Base-by-base conservation (phyloP, 345 rosid species). In the Aquilaria sinensis region DNA sequence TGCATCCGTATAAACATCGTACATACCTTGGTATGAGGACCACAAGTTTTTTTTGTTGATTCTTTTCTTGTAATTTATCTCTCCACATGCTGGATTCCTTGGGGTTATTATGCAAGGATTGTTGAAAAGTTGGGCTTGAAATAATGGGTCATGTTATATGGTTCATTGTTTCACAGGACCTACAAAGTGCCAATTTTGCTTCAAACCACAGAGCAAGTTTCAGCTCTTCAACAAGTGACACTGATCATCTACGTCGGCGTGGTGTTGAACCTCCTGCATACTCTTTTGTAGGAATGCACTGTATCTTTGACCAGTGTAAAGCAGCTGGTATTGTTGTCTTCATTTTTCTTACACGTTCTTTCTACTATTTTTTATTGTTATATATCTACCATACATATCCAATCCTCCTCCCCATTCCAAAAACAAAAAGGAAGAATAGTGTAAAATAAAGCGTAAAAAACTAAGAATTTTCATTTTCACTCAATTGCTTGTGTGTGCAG, bases 251-350 rank as follows among this genome's bases (percentile, higher is more conserved):
- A 56, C 86, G 77, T 46, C 43, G 43, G 8, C 78, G 63, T 66
- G 80, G 58, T 67, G 81, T 85, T 60, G 74, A 63, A 75, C 96
- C 88, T 62, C 90, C 81, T 69, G 98, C 92, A 54, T 93, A 86
- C 77, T 93, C 99, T 61, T 94, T 94, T 61, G 86, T 94, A 0
- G 99, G 99, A 74, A 94, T 94, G 99, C 96, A 90, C 71, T 90
- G 92, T 72, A 83, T 94, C 72, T 94, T 94, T 56, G 99, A 90
- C 70, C 96, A 90, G 37, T 86, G 97, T 96, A 90, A 85, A 86
- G 80, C 96, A 51, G 79, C 96, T 55, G 99, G 99, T 94, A 82
- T 51, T 45, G 3, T 51, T 23, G 47, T 47, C 23, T 58, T 10
- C 16, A 33, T 2, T 31, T 64, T 51, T 58, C 34, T 63, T 7